These are phyloP conservation scores for Plenodomus tracheiphilus DNA, from an alignment of 2,329 filamentous ascomycete species.

Conservation along the genomic window DNA sequence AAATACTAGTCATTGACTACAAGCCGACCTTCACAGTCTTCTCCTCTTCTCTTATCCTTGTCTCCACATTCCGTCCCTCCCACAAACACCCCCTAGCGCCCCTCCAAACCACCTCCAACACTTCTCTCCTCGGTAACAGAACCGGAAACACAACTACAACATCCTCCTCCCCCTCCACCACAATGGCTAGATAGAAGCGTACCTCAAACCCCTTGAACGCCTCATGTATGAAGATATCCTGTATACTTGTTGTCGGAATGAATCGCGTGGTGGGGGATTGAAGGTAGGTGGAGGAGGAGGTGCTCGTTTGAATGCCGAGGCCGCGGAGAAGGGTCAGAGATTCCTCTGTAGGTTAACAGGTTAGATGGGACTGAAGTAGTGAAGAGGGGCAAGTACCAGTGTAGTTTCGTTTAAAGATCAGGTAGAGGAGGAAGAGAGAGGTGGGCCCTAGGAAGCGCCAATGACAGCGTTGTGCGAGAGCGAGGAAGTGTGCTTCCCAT, in stretches of 20 bases:
- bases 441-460: slow-evolving; percentile 49
- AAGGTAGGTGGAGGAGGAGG: slow-evolving; percentile 69
- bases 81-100: slow-evolving; percentile 82
- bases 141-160: slow-evolving; percentile 94
- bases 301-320: slow-evolving; percentile 86
- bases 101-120: slow-evolving; percentile 89
- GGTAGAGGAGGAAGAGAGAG: slow-evolving; percentile 47
- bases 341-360: slow-evolving; percentile 62
- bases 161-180: slow-evolving; percentile 85
- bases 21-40: too few species aligned
- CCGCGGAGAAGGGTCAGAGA: slow-evolving; percentile 85
- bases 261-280: slow-evolving; percentile 66
- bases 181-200: slow-evolving; percentile 82
- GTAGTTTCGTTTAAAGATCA: slow-evolving; percentile 54
- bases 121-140: slow-evolving; percentile 70
- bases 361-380: slow-evolving; percentile 7
- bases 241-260: slow-evolving; percentile 90
- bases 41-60: background rate
- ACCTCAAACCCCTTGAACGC: slow-evolving; percentile 93
- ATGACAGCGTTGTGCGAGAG: slow-evolving; percentile 43
- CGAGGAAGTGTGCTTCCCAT: slow-evolving; percentile 29
- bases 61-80: slow-evolving; percentile 51
- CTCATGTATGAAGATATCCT: slow-evolving; percentile 93
- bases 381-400: slow-evolving; percentile 49
- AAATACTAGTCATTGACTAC: too few species aligned